Conservation (phyloP, 2,329 filamentous ascomycete species). For the Botryotinia convoluta region DNA sequence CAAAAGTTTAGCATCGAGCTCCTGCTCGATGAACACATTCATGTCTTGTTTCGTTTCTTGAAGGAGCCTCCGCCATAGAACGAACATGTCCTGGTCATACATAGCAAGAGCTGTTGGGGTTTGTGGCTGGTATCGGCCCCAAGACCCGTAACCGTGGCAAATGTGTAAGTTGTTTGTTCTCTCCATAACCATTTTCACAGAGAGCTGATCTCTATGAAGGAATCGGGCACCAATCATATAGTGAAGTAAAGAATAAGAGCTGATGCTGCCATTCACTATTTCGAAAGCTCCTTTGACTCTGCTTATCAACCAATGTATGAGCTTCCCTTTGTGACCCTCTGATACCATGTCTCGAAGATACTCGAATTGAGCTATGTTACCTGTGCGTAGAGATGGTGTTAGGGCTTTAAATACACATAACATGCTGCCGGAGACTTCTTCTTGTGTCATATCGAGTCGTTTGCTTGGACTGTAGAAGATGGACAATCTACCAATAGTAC, state of each 20-base stretch:
- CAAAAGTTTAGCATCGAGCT: neutral
- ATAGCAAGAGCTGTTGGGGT: conserved; percentile 4
- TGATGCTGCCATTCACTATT: neutral
- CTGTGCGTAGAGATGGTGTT: neutral
- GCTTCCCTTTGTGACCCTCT: neutral
- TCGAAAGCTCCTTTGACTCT: neutral
- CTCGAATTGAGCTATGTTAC: neutral
- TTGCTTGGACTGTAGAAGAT: neutral
- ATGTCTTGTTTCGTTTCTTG: conserved; percentile 1
- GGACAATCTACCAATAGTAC: neutral
- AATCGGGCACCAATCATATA: neutral
- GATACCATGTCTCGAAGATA: neutral
- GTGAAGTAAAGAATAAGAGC: neutral
- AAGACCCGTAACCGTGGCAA: neutral
- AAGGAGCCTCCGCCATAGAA: neutral
- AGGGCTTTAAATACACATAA: neutral
- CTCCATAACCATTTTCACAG: conserved; percentile 1
- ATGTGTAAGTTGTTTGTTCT: conserved; percentile 2
- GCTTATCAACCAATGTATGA: conserved; percentile 9
- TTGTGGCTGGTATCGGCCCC: neutral
- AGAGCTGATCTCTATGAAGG: neutral
- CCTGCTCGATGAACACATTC: conserved; percentile 1
- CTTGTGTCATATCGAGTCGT: neutral
- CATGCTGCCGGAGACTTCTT: neutral
- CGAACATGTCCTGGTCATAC: neutral